Evolutionary conservation across 1,284 basidiomycete genomes (phyloP).

Genomic region (Sporisorium graminicola): DNA sequence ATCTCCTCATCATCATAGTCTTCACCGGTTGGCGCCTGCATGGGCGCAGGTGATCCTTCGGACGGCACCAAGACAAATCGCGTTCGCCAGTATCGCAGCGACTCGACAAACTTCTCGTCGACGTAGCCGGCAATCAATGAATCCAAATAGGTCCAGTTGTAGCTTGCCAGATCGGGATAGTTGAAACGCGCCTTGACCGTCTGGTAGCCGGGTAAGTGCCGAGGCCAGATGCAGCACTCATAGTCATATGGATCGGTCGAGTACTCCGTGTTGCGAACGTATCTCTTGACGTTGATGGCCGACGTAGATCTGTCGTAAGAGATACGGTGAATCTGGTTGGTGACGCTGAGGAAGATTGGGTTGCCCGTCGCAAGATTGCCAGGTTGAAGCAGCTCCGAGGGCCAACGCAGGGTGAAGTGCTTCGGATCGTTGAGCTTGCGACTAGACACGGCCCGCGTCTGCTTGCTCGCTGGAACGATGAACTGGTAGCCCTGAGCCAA

Average conservation of each 20-base stretch:
- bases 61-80: slow-evolving; percentile 94
- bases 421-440: slow-evolving; percentile 50
- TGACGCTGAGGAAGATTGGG: slow-evolving; percentile 91
- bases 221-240: slow-evolving; percentile 92
- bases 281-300: slow-evolving; percentile 86
- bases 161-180: slow-evolving; percentile 78
- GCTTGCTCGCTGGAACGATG: slow-evolving; percentile 71
- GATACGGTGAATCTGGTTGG: slow-evolving; percentile 93
- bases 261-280: slow-evolving; percentile 81
- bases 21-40: slow-evolving; percentile 64
- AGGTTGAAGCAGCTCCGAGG: slow-evolving; percentile 66
- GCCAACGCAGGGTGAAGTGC: slow-evolving; percentile 59
- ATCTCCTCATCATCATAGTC: slow-evolving; percentile 82
- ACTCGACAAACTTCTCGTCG: slow-evolving; percentile 65
- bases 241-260: slow-evolving; percentile 78
- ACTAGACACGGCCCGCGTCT: slow-evolving; percentile 34
- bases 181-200: slow-evolving; percentile 81
- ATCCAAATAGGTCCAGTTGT: slow-evolving; percentile 71
- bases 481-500: slow-evolving; percentile 98
- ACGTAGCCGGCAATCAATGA: slow-evolving; percentile 70
- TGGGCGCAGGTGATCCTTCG: slow-evolving; percentile 76
- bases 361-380: slow-evolving; percentile 65
- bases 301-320: slow-evolving; percentile 83
- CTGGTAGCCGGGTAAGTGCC: slow-evolving; percentile 86
- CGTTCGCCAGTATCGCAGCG: slow-evolving; percentile 83